Evolutionary conservation across 23 red algal genomes (phyloP).

Genomic region (Cyanidium caldarium): DNA sequence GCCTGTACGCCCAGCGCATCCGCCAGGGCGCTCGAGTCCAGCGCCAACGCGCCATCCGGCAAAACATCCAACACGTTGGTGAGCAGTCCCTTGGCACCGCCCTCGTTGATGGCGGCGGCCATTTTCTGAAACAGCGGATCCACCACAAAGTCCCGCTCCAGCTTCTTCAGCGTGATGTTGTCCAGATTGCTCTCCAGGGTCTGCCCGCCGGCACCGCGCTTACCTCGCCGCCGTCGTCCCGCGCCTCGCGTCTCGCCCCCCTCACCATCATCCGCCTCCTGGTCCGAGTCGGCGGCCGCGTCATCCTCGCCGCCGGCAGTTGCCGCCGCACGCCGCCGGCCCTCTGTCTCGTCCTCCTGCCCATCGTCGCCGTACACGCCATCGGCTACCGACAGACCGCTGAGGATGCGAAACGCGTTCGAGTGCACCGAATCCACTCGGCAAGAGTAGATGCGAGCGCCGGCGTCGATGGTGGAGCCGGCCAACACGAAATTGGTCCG

Average conservation of each 20-base stretch:
- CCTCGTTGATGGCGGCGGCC: constrained; percentile 69
- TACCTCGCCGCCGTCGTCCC: constrained; percentile 9
- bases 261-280: constrained; percentile 10
- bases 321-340: constrained; percentile 3
- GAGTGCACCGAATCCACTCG: constrained; percentile 83
- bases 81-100: constrained; percentile 52
- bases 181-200: constrained; percentile 69
- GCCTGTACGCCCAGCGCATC: constrained; percentile 17
- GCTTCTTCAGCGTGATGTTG: constrained; percentile 49
- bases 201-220: constrained; percentile 23
- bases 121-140: constrained; percentile 89
- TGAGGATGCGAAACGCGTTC: constrained; percentile 72
- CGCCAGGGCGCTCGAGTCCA: constrained; percentile 44
- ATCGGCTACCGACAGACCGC: constrained; percentile 60
- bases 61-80: constrained; percentile 39
- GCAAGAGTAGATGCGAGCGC: constrained; percentile 81
- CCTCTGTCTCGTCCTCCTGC: too few relatives aligned
- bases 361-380: too few relatives aligned
- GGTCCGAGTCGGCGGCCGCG: not conserved
- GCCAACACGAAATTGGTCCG: constrained; percentile 76
- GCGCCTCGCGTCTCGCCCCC: not conserved
- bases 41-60: constrained; percentile 21
- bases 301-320: not conserved
- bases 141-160: constrained; percentile 50
- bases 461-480: constrained; percentile 81